phyloP scores from a whole-genome alignment of 495 filamentous ascomycete genomes.

The Aspergillus funiculosus region DNA sequence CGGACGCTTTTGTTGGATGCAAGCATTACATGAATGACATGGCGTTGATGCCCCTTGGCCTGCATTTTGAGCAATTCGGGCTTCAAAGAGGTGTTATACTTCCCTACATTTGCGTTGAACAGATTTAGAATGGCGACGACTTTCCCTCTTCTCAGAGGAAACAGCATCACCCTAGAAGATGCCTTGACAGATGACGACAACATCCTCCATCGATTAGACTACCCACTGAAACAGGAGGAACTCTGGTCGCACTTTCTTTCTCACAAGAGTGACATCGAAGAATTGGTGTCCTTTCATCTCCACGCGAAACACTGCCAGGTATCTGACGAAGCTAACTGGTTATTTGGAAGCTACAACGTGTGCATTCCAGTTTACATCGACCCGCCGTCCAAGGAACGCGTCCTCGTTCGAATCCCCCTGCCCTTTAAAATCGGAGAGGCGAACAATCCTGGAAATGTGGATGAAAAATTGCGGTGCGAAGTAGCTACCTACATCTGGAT shows the following conservation, averaged over 20 bases:
- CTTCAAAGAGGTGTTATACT: too few relatives aligned
- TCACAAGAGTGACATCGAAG: slow-evolving; percentile 17
- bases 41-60: too few relatives aligned
- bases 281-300: slow-evolving; percentile 23
- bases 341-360: slow-evolving; percentile 39
- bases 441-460: slow-evolving; percentile 29
- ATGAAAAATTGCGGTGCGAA: slow-evolving; percentile 38
- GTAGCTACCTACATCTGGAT: slow-evolving; percentile 36
- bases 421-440: slow-evolving; percentile 34
- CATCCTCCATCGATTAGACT: not conserved
- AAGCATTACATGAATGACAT: too few relatives aligned
- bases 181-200: not conserved
- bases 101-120: too few relatives aligned
- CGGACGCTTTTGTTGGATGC: too few relatives aligned
- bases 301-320: slow-evolving; percentile 19
- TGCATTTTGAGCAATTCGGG: too few relatives aligned
- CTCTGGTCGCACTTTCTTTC: slow-evolving; percentile 7
- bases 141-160: too few relatives aligned
- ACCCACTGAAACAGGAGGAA: slow-evolving; percentile 4
- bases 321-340: slow-evolving; percentile 28
- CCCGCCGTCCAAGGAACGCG: slow-evolving; percentile 14
- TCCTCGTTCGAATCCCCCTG: slow-evolving; percentile 35
- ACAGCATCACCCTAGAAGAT: too few relatives aligned
- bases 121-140: too few relatives aligned
- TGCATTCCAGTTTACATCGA: slow-evolving; percentile 33